phyloP scores from a whole-genome alignment of 2,329 filamentous ascomycete genomes.

The Thermoascus crustaceus region DNA sequence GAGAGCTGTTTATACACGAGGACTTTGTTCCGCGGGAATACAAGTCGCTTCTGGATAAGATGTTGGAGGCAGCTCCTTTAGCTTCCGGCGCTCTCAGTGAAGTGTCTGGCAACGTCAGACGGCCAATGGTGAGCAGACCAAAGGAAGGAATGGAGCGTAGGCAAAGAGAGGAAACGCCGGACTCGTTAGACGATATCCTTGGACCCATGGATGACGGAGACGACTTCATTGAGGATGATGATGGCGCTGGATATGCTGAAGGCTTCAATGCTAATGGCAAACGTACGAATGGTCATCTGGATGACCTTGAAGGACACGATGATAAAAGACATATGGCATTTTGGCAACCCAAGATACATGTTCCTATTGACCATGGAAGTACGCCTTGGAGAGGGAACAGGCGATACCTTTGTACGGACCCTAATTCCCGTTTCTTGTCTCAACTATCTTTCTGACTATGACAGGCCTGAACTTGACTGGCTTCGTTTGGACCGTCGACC shows the following conservation, averaged over 20 bases:
- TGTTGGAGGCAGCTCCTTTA: constrained; percentile 70
- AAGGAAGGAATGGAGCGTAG: constrained; percentile 45
- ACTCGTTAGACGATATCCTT: constrained; percentile 77
- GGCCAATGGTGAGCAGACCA: constrained; percentile 48
- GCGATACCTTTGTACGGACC: constrained; percentile 66
- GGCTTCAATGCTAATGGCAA: constrained; percentile 58
- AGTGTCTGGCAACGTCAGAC: constrained; percentile 56
- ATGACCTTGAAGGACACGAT: constrained; percentile 35
- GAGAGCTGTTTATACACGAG: constrained; percentile 82
- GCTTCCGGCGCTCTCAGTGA: constrained; percentile 72
- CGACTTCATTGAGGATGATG: constrained; percentile 90
- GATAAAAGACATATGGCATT: constrained; percentile 45
- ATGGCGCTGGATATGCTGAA: constrained; percentile 79
- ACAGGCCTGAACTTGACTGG: constrained; percentile 73
- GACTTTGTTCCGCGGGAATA: constrained; percentile 47
- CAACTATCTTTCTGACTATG: constrained; percentile 17
- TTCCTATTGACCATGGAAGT: constrained; percentile 84
- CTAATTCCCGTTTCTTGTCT: not conserved
- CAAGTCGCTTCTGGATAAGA: constrained; percentile 40
- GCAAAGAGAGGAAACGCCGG: constrained; percentile 55
- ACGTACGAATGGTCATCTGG: constrained; percentile 46
- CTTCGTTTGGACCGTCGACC: constrained; percentile 94
- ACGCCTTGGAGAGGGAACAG: constrained; percentile 94
- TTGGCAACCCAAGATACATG: constrained; percentile 63
- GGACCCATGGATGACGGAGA: constrained; percentile 56